Evolutionary conservation across 2,329 filamentous ascomycete species (phyloP), one percentile per base, ranked within the genome.

Genomic region (Botrytis medusae): DNA sequence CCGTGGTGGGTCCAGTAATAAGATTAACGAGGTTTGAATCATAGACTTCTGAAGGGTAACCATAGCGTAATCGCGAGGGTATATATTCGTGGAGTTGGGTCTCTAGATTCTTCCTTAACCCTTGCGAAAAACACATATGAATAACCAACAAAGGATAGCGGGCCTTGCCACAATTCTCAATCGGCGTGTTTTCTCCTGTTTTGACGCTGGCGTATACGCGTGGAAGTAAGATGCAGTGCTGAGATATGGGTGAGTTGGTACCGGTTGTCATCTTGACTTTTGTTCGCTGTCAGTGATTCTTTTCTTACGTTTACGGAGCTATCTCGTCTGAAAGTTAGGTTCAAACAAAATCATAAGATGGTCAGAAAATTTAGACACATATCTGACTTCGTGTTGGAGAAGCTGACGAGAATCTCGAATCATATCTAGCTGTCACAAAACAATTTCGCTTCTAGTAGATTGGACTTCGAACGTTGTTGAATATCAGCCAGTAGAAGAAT

Each of bases 1-100:
- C 20, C 0, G 1, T 12, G 2, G 29, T 2, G 29, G 3, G 20
- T 59, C 6, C 34, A 20, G 1, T 22, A 8, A 59, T 2, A 9
- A 32, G 29, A 18, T 0, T 2, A 9, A 22, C 22, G 22, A 22
- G 2, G 4, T 34, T 8, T 59, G 18, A 34, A 34, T 59, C 57
- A 59, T 22, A 12, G 2, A 22, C 9, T 22, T 22, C 14, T 22
- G 18, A 18, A 37, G 29, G 22, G 7, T 22, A n/a, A n/a, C n/a
- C n/a, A n/a, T n/a, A 34, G 10, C 14, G 9, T 22, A 25, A 4
- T 60, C 12, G 57, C 20, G 32, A 60, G 57, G 10, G 32, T 32
- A 57, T 57, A 57, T 57, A 32, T 29, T 57, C 42, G 42, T 57
- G 6, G 54, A 57, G 3, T 32, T 16, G 18, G 29, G 6, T 3